Percentiles rank a stretch among this genome's conserved stretches.
Conservation (phyloP, 2,329 filamentous ascomycete species). For the Aspergillus melleus region DNA sequence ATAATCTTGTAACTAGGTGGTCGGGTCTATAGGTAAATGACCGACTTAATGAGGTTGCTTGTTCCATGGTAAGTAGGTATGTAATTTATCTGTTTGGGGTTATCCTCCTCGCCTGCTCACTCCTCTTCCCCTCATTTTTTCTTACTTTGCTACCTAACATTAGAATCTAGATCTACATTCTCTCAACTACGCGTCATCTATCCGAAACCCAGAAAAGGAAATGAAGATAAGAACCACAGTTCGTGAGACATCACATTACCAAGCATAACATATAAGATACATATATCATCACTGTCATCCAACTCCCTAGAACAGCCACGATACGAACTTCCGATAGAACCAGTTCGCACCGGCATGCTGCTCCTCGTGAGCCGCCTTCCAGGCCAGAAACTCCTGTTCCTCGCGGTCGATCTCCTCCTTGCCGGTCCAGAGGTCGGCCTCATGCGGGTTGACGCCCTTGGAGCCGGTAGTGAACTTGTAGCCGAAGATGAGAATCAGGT, state of each 20-base stretch:
- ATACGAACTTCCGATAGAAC: constrained; percentile 61
- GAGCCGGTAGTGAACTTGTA: constrained; percentile 62
- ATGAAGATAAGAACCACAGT: no score
- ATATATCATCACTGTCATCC: neutral
- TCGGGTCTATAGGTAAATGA: no score
- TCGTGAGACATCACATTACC: neutral
- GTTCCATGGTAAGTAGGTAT: no score
- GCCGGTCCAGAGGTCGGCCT: constrained; percentile 69
- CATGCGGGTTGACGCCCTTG: constrained; percentile 56
- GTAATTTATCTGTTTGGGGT: no score
- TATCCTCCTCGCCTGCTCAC: no score
- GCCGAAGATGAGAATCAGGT: constrained; percentile 67
- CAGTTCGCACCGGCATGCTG: constrained; percentile 40
- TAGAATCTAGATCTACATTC: no score
- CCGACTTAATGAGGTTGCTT: no score
- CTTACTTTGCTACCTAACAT: no score
- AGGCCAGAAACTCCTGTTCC: constrained; percentile 67
- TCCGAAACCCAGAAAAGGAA: no score
- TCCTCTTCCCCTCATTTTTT: no score
- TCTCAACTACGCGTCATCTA: no score
- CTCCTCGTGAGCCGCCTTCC: constrained; percentile 46
- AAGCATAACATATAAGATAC: neutral
- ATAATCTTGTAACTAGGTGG: no score
- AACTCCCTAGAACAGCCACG: constrained; percentile 59
- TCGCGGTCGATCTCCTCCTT: constrained; percentile 73